These are phyloP conservation scores for Neurospora discreta DNA, from an alignment of 495 filamentous ascomycete species.

Conservation along the genomic window DNA sequence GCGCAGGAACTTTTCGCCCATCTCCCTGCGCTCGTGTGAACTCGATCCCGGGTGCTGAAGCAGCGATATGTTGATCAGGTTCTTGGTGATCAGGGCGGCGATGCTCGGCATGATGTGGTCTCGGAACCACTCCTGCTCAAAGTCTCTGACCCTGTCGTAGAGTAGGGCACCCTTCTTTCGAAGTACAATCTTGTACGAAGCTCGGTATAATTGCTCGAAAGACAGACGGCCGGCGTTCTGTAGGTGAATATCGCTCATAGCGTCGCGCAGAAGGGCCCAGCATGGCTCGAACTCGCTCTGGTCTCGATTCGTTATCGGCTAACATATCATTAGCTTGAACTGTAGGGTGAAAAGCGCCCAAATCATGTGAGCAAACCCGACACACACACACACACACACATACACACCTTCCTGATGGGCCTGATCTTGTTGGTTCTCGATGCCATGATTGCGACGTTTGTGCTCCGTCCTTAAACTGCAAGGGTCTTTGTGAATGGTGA, in stretches of 20 bases:
- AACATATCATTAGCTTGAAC: background rate
- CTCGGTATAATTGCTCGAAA: conserved; percentile 92
- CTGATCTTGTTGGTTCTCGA: conserved; percentile 14
- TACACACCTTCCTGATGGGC: conserved; percentile 16
- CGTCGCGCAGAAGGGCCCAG: conserved; percentile 63
- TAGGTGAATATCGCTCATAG: conserved; percentile 76
- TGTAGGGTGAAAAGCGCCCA: background rate
- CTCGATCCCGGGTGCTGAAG: conserved; percentile 43
- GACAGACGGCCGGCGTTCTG: conserved; percentile 85
- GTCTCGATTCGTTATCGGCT: conserved; percentile 20
- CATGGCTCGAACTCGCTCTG: conserved; percentile 61
- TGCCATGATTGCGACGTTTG: conserved; percentile 8
- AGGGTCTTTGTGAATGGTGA: background rate
- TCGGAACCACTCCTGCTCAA: conserved; percentile 72
- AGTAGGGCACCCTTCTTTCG: conserved; percentile 77
- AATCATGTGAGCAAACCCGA: background rate
- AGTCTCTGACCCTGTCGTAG: conserved; percentile 64
- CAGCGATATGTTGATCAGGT: conserved; percentile 39
- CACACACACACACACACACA: too few species aligned
- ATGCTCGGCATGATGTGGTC: conserved; percentile 55
- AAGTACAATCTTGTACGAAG: conserved; percentile 90
- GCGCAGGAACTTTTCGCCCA: conserved; percentile 74
- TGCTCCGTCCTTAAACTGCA: background rate
- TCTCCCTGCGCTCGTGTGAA: conserved; percentile 60
- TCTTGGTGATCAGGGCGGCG: conserved; percentile 47